Conservation (phyloP, 1,139 yeast species). For the Wickerhamomyces sp. region DNA sequence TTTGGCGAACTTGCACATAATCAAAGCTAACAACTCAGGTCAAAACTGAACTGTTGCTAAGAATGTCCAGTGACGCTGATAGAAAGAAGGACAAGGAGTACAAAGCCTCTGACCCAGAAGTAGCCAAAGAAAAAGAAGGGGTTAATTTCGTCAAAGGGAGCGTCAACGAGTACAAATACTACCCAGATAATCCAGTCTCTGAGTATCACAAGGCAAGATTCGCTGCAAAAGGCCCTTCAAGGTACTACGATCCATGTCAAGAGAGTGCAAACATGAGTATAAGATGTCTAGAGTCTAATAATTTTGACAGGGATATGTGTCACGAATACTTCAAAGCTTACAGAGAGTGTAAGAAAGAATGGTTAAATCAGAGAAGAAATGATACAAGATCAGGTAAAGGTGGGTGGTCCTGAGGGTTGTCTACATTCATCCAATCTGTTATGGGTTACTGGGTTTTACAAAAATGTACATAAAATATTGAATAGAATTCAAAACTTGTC, state of each 20-base stretch:
- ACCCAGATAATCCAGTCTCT: slow-evolving; percentile 66
- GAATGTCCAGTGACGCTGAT: slow-evolving; percentile 8
- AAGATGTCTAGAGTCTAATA: slow-evolving; percentile 69
- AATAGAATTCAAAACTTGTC: background rate
- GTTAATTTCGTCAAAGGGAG: slow-evolving; percentile 57
- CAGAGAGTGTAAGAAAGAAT: slow-evolving; percentile 84
- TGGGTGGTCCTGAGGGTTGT: slow-evolving; percentile 15
- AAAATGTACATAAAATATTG: background rate
- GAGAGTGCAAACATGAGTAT: slow-evolving; percentile 85
- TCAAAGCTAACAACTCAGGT: too few species aligned
- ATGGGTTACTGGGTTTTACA: background rate
- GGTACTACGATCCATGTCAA: slow-evolving; percentile 89
- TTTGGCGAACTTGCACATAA: too few species aligned
- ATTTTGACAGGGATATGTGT: slow-evolving; percentile 74
- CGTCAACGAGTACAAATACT: slow-evolving; percentile 56
- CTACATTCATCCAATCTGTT: background rate
- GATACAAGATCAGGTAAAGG: slow-evolving; percentile 29
- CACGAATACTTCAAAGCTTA: slow-evolving; percentile 88
- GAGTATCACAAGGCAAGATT: slow-evolving; percentile 29
- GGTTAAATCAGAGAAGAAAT: slow-evolving; percentile 41
- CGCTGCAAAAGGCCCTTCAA: slow-evolving; percentile 63
- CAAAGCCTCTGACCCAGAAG: slow-evolving; percentile 27
- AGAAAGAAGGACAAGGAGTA: slow-evolving; percentile 13
- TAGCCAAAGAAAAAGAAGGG: slow-evolving; percentile 38
- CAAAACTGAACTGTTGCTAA: too few species aligned